A percentile compares a stretch with the other conserved stretches of the same genome.
These are phyloP conservation scores for Phytophthora pluvialis DNA, from an alignment of 352 stramenopile species.

Conservation along the genomic window DNA sequence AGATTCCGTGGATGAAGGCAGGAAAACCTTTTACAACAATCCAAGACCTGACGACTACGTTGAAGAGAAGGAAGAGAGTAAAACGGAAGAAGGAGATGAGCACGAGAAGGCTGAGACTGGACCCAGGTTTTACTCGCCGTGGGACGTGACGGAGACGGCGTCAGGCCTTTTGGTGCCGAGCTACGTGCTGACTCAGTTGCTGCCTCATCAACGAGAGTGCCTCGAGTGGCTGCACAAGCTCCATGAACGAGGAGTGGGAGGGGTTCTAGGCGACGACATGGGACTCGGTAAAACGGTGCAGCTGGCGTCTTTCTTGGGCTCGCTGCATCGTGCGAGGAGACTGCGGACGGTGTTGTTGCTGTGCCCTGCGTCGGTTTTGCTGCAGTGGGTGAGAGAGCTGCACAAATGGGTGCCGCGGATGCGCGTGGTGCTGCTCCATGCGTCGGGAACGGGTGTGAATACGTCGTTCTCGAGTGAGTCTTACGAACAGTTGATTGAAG, in stretches of 20 bases:
- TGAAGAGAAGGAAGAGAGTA: slow-evolving; percentile 13
- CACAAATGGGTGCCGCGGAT: slow-evolving; percentile 93
- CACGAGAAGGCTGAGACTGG: slow-evolving; percentile 14
- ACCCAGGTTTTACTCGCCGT: slow-evolving; percentile 47
- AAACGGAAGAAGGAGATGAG: slow-evolving; percentile 8
- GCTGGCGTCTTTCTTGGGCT: slow-evolving; percentile 79
- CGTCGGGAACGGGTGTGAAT: slow-evolving; percentile 67
- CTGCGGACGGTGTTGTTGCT: slow-evolving; percentile 90
- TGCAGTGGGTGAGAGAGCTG: slow-evolving; percentile 96
- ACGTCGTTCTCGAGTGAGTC: slow-evolving; percentile 40
- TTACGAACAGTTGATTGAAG: slow-evolving; percentile 70
- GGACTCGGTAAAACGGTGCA: slow-evolving; percentile 98
- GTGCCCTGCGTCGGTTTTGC: slow-evolving; percentile 94
- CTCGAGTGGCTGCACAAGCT: slow-evolving; percentile 97
- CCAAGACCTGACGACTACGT: slow-evolving; percentile 19
- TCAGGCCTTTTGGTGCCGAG: slow-evolving; percentile 72
- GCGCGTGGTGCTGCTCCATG: not conserved
- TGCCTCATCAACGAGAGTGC: slow-evolving; percentile 94
- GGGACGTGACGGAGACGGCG: slow-evolving; percentile 61
- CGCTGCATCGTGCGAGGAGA: slow-evolving; percentile 60
- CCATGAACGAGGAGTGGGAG: slow-evolving; percentile 95
- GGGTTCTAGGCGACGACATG: slow-evolving; percentile 97
- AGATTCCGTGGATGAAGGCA: slow-evolving; percentile 28
- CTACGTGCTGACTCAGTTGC: slow-evolving; percentile 83
- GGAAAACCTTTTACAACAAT: slow-evolving; percentile 58